These are phyloP conservation scores for Brettanomyces nanus DNA, from an alignment of 805 yeast species.

Conservation along the genomic window DNA sequence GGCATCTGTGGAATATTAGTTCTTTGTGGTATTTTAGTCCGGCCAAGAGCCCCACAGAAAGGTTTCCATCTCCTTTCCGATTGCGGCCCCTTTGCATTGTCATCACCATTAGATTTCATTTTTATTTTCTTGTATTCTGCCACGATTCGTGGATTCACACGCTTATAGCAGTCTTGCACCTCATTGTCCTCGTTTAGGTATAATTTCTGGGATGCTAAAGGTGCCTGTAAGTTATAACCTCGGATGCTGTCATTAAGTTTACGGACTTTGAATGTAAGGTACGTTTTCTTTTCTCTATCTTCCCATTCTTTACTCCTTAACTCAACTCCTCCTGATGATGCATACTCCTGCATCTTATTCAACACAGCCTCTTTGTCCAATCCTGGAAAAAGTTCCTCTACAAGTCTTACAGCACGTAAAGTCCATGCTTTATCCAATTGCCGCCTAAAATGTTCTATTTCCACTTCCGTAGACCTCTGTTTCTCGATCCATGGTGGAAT, in stretches of 20 bases:
- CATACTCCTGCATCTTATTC: conserved; percentile 13
- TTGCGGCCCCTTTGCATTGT: neutral
- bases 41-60: neutral
- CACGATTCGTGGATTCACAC: conserved; percentile 20
- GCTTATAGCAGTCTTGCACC: conserved; percentile 28
- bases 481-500: conserved; percentile 88
- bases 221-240: conserved; percentile 58
- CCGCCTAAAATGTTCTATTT: conserved; percentile 39
- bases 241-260: conserved; percentile 42
- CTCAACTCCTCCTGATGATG: conserved; percentile 6
- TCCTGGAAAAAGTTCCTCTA: conserved; percentile 21
- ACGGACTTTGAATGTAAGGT: conserved; percentile 26
- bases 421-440: conserved; percentile 36
- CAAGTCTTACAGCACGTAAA: conserved; percentile 21
- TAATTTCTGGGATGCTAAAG: conserved; percentile 48
- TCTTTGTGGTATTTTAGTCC: conserved; percentile 13
- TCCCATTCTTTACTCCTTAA: conserved; percentile 31
- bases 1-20: conserved; percentile 20
- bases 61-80: neutral
- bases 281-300: conserved; percentile 21
- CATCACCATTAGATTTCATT: too few species aligned
- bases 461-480: conserved; percentile 47
- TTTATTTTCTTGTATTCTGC: neutral
- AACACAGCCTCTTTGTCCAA: conserved; percentile 9
- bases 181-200: conserved; percentile 41